Conservation (phyloP, 2,329 filamentous ascomycete species). For the Talaromyces sp. region DNA sequence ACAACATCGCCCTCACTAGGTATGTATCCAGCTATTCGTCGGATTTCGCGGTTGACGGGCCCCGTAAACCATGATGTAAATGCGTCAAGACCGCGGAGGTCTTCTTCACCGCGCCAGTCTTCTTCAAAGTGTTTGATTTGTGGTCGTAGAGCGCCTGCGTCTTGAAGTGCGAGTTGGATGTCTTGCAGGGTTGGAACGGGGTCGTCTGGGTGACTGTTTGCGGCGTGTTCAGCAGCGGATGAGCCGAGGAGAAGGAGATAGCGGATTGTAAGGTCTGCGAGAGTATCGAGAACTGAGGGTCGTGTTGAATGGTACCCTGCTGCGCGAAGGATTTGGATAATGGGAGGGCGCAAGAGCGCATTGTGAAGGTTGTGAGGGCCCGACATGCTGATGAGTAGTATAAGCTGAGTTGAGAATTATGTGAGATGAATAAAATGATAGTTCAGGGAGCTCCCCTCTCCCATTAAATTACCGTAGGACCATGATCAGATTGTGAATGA, state of each 20-base stretch:
- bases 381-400: slow-evolving; percentile 36
- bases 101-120: slow-evolving; percentile 67
- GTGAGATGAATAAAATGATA: background rate
- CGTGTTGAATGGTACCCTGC: slow-evolving; percentile 83
- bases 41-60: slow-evolving; percentile 71
- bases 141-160: slow-evolving; percentile 71
- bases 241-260: slow-evolving; percentile 75
- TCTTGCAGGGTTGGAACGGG: slow-evolving; percentile 67
- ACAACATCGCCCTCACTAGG: slow-evolving; percentile 52
- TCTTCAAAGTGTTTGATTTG: slow-evolving; percentile 66
- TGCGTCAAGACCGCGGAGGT: slow-evolving; percentile 70
- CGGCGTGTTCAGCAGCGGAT: slow-evolving; percentile 67
- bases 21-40: slow-evolving; percentile 72
- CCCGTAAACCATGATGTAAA: slow-evolving; percentile 79
- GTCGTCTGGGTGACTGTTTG: slow-evolving; percentile 62
- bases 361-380: slow-evolving; percentile 57
- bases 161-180: slow-evolving; percentile 78
- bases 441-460: slow-evolving; percentile 7
- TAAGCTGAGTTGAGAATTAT: background rate
- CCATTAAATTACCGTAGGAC: slow-evolving; percentile 13
- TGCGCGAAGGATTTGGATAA: slow-evolving; percentile 87
- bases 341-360: slow-evolving; percentile 77
- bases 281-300: slow-evolving; percentile 75
- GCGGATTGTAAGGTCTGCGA: slow-evolving; percentile 81
- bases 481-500: slow-evolving; percentile 5